Evolutionary conservation across 768 basidiomycete species (phyloP).

Genomic region (Podaxis pistillaris): DNA sequence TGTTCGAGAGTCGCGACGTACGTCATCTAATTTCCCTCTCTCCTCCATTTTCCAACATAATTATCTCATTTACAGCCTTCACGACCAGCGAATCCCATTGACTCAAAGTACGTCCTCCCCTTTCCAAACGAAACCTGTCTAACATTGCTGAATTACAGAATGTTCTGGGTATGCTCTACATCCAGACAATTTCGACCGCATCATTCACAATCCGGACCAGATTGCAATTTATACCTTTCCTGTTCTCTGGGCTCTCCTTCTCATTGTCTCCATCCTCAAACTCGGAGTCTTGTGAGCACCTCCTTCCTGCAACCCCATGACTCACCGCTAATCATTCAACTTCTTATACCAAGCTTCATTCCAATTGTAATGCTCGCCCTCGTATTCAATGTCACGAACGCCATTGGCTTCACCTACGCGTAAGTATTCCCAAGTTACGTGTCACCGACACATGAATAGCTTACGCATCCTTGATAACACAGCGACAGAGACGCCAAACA

Average conservation of each 20-base stretch:
- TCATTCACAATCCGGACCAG: constrained; percentile 32
- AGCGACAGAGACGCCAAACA: constrained; percentile 93
- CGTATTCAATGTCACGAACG: constrained; percentile 95
- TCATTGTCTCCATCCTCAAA: constrained; percentile 88
- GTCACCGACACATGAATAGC: not conserved
- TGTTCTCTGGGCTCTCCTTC: constrained; percentile 78
- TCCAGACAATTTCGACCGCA: not conserved
- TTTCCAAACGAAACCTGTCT: not conserved
- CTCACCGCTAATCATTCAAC: constrained; percentile 15
- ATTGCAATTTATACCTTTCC: constrained; percentile 91
- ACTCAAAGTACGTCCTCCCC: constrained; percentile 63
- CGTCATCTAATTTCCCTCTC: constrained; percentile 25
- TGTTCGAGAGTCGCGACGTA: constrained; percentile 96
- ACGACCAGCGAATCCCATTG: constrained; percentile 82
- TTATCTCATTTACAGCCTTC: constrained; percentile 57
- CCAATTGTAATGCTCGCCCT: constrained; percentile 93
- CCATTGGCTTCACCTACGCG: constrained; percentile 97
- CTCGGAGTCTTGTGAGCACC: constrained; percentile 78
- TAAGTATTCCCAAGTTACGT: constrained; percentile 34
- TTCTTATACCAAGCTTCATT: constrained; percentile 60
- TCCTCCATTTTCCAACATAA: not conserved
- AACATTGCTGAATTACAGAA: constrained; percentile 44
- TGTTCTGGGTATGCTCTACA: constrained; percentile 77
- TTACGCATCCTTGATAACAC: constrained; percentile 16
- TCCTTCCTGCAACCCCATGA: not conserved